Evolutionary conservation across 331 rosid genomes (phyloP).

Genomic region (Arachis monticola): DNA sequence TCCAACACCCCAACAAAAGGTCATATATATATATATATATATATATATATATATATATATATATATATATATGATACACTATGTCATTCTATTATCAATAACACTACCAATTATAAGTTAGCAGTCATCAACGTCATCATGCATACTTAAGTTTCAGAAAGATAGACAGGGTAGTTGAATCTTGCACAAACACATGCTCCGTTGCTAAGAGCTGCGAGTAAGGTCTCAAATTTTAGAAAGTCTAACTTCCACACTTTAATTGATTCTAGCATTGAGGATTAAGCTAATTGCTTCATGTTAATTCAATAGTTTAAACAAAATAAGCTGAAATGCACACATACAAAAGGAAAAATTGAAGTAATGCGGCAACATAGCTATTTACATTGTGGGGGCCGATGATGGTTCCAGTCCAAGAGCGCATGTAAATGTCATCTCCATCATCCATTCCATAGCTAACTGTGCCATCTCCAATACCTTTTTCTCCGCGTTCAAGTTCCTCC

Average conservation of each 20-base stretch:
- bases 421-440: conserved; percentile 97
- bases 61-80: too few relatives aligned
- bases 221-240: conserved; percentile 7
- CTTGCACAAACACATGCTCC: neutral
- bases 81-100: too few relatives aligned
- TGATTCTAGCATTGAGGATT: conserved; percentile 9
- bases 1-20: neutral
- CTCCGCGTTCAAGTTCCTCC: conserved; percentile 96
- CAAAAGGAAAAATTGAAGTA: neutral
- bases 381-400: conserved; percentile 98
- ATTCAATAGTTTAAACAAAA: conserved; percentile 12
- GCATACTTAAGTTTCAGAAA: conserved; percentile 4
- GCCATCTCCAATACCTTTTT: conserved; percentile 92
- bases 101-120: neutral
- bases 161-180: neutral
- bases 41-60: too few relatives aligned
- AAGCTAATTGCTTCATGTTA: neutral
- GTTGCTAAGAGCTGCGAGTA: neutral
- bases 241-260: conserved; percentile 10
- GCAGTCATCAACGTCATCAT: neutral
- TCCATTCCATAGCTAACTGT: conserved; percentile 99
- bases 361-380: conserved; percentile 28
- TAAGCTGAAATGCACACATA: neutral
- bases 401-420: conserved; percentile 99
- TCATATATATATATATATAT: neutral